Conservation (phyloP, 2,329 filamentous ascomycete species). For the Ophiosphaerella korrae region DNA sequence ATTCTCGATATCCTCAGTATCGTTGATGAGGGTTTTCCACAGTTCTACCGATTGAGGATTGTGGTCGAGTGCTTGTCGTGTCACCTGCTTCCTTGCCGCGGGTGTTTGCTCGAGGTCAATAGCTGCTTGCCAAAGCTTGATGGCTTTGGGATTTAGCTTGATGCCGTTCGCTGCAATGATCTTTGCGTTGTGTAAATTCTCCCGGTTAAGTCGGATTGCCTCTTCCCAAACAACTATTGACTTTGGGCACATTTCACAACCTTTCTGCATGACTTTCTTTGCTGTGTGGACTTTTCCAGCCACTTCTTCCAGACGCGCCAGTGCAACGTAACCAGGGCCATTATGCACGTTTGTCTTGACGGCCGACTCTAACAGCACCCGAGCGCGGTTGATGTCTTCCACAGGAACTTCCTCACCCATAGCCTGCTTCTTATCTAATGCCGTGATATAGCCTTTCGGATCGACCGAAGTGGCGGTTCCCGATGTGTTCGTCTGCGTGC, state of each 20-base stretch:
- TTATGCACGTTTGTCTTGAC: conserved; percentile 97
- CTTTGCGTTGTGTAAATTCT: conserved; percentile 87
- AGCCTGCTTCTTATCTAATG: conserved; percentile 78
- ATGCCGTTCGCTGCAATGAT: conserved; percentile 94
- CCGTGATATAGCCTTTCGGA: conserved; percentile 94
- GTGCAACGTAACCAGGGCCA: conserved; percentile 93
- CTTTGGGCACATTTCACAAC: conserved; percentile 88
- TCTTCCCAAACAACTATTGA: conserved; percentile 96
- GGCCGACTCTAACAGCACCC: conserved; percentile 91
- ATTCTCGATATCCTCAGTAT: conserved; percentile 88
- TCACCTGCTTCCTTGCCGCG: conserved; percentile 87
- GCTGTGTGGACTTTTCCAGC: conserved; percentile 91
- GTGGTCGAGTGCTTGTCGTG: conserved; percentile 87
- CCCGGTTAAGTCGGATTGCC: conserved; percentile 81
- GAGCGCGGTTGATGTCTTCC: conserved; percentile 92
- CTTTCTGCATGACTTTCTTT: conserved; percentile 83
- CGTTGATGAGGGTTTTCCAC: conserved; percentile 97
- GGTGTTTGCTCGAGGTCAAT: conserved; percentile 87
- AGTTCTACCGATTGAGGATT: conserved; percentile 92
- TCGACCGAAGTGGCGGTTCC: conserved; percentile 92
- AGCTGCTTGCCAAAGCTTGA: conserved; percentile 90
- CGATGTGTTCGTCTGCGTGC: conserved; percentile 67
- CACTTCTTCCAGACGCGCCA: conserved; percentile 87
- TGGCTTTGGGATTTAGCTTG: conserved; percentile 85
- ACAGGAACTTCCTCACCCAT: conserved; percentile 77